Evolutionary conservation across 768 basidiomycete species (phyloP), one percentile per base, ranked within the genome.

Genomic region (Saitozyma podzolica): DNA sequence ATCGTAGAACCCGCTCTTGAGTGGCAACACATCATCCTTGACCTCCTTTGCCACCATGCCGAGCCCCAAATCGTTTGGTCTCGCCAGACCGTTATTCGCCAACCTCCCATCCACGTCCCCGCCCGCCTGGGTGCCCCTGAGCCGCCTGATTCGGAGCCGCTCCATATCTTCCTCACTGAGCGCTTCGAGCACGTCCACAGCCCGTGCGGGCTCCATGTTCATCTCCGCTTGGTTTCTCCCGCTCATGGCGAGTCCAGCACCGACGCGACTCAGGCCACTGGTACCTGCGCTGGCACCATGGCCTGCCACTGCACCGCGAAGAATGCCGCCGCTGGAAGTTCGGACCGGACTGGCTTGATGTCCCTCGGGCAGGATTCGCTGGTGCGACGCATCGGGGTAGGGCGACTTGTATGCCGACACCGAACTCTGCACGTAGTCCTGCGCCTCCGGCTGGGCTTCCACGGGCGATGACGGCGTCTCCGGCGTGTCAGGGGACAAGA

Each of bases 91-190:
- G 78, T 64, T 84, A 80, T 42, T 85, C 80, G n/a, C 70, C 59
- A 20, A 76, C 65, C 58, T 65, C 4, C 74, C 72, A 70, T 73
- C 73, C 54, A 72, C 45, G 67, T 74, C 69, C 29, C 75, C 63
- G 40, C 73, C 76, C 13, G 79, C 72, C 58, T 79, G 67, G 11
- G 70, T 68, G 6, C 70, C 70, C 39, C 59, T 64, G 11, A 82
- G 83, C 66, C 89, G 82, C 20, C 91, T 84, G 40, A 90, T 88
- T 19, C 88, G 82, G 43, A 97, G 74, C 5, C 95, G 86, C 63
- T 95, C 91, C 89, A 95, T 91, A 71, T 98, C 95, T 73, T 95
- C 92, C 71, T 92, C 91, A 77, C 92, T 90, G 39, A 98, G 82
- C 0, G 89, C 89, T 65, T 91, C 89, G 82, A 96, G 90, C 19